These are phyloP conservation scores for Sporothrix humicola DNA, from an alignment of 2,329 filamentous ascomycete species.

Conservation along the genomic window DNA sequence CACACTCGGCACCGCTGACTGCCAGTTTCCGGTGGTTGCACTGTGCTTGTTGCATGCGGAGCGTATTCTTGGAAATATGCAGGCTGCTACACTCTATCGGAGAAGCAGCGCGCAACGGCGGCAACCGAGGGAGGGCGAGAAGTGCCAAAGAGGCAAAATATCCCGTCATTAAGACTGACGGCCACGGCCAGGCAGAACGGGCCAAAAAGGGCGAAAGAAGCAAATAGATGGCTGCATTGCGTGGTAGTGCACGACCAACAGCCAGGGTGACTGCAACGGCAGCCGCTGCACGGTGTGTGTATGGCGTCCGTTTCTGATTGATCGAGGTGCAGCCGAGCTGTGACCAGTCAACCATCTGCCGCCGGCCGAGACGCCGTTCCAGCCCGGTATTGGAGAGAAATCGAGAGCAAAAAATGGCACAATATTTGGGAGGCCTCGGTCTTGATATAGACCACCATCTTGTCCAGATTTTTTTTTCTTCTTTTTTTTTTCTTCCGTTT, in stretches of 20 bases:
- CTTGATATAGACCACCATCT: background rate
- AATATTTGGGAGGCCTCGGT: background rate
- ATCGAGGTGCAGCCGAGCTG: background rate
- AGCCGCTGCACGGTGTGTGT: conserved; percentile 17
- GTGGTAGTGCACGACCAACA: conserved; percentile 10
- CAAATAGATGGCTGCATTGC: background rate
- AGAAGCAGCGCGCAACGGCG: background rate
- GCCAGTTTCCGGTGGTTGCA: background rate
- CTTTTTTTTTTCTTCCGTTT: background rate
- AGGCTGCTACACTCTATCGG: background rate
- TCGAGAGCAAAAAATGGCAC: background rate
- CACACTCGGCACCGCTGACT: background rate
- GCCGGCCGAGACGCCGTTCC: background rate
- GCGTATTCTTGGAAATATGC: background rate
- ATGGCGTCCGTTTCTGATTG: conserved; percentile 13
- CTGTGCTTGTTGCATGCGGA: background rate
- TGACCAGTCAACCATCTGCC: background rate
- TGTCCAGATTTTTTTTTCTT: background rate
- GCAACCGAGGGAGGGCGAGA: background rate
- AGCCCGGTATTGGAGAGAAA: background rate
- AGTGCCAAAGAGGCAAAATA: conserved; percentile 1
- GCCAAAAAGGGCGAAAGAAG: background rate
- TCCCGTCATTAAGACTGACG: background rate
- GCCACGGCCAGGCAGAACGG: background rate
- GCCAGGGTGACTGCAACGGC: background rate